Evolutionary conservation across 768 basidiomycete genomes (phyloP).

Genomic region (Boletus vermiculosoides): DNA sequence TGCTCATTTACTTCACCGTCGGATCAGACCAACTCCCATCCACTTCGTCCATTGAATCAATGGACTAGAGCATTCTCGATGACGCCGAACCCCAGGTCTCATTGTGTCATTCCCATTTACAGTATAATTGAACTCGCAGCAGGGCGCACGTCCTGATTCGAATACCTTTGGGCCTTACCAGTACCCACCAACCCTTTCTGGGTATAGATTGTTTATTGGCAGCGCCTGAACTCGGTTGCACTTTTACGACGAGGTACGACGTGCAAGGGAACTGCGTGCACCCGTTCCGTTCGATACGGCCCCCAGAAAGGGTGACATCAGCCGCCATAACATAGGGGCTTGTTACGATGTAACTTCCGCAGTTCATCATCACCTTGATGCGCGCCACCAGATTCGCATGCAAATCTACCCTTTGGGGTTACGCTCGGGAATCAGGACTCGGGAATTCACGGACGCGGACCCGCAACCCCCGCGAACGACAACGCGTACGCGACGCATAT

Average conservation of each 20-base stretch:
- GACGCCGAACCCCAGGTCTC: slow-evolving; percentile 1
- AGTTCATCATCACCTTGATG: background rate
- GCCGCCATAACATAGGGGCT: background rate
- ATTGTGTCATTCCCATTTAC: background rate
- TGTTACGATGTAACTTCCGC: background rate
- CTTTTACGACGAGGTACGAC: background rate
- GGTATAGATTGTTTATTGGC: background rate
- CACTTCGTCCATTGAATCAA: background rate
- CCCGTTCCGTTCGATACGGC: background rate
- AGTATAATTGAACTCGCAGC: background rate
- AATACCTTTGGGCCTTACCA: background rate
- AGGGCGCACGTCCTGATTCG: background rate
- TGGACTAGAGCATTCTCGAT: background rate
- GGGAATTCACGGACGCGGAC: background rate
- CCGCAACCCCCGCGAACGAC: background rate
- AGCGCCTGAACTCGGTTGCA: background rate
- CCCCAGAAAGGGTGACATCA: background rate
- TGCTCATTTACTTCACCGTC: background rate
- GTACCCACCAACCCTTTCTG: background rate
- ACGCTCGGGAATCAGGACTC: background rate
- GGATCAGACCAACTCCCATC: background rate
- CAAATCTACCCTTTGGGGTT: background rate
- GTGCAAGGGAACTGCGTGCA: background rate
- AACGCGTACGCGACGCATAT: background rate
- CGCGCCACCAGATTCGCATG: background rate